phyloP scores from a whole-genome alignment of 2,329 filamentous ascomycete genomes.

The Hypoxylon rubiginosum region DNA sequence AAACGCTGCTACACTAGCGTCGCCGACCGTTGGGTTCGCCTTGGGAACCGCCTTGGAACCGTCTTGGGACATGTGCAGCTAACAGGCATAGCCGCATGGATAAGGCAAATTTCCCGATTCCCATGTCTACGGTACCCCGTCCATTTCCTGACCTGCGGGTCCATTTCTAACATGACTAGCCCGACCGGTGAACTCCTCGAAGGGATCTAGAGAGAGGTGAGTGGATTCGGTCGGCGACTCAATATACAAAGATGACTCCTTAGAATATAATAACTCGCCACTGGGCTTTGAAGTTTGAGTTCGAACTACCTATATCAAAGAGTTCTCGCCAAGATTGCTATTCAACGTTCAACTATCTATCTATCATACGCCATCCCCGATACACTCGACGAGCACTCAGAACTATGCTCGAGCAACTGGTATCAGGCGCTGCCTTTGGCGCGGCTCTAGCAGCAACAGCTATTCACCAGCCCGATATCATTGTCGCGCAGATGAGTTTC shows the following conservation, averaged over 20 bases:
- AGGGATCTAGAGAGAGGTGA: slow-evolving; percentile 17
- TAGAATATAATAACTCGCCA: slow-evolving; percentile 32
- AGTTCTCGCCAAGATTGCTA: slow-evolving; percentile 1
- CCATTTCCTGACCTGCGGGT: slow-evolving; percentile 27
- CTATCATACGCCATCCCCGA: not conserved
- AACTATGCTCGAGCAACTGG: slow-evolving; percentile 44
- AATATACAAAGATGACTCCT: slow-evolving; percentile 31
- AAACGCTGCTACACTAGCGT: slow-evolving; percentile 32
- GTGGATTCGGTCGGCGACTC: slow-evolving; percentile 37
- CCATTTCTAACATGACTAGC: slow-evolving; percentile 17
- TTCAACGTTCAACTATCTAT: slow-evolving; percentile 4
- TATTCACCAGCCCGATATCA: slow-evolving; percentile 70
- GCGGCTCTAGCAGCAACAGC: slow-evolving; percentile 71
- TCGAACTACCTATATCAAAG: not conserved
- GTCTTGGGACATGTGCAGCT: slow-evolving; percentile 18
- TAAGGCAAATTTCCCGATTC: slow-evolving; percentile 20
- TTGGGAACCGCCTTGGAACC: not conserved
- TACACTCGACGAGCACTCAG: not conserved
- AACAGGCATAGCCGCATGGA: slow-evolving; percentile 18
- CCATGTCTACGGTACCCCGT: slow-evolving; percentile 24
- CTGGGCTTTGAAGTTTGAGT: slow-evolving; percentile 10
- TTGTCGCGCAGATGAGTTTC: slow-evolving; percentile 71
- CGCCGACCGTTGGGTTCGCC: slow-evolving; percentile 38
- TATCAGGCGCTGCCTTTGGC: slow-evolving; percentile 72
- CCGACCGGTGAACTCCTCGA: slow-evolving; percentile 15